Percentiles rank a stretch among this genome's conserved stretches.
These are phyloP conservation scores for Tetrahymena elliotti DNA, from an alignment of 73 alveolate species.

Conservation along the genomic window DNA sequence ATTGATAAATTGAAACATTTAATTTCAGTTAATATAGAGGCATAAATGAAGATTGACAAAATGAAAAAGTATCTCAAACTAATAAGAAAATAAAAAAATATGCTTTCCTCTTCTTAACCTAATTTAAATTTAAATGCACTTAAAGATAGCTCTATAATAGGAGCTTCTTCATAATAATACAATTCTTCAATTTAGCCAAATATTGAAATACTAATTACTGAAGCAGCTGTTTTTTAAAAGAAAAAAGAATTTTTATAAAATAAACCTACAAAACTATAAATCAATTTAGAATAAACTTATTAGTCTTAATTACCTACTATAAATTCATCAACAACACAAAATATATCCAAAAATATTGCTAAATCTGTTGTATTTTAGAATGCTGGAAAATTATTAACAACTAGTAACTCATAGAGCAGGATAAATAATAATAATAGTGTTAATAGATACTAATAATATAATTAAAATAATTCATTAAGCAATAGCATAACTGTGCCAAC, in stretches of 20 bases:
- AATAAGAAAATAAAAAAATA: neutral
- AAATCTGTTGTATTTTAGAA: neutral
- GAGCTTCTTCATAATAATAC: neutral
- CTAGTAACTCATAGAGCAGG: neutral
- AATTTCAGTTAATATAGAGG: neutral
- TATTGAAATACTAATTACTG: neutral
- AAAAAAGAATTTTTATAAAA: neutral
- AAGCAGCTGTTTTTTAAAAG: neutral
- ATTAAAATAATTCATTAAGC: neutral
- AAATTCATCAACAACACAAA: neutral
- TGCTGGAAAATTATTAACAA: neutral
- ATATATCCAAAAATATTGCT: neutral
- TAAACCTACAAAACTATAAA: neutral
- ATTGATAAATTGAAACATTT: neutral
- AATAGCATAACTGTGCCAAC: neutral
- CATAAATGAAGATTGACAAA: neutral
- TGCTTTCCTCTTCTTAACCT: neutral
- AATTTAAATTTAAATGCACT: neutral
- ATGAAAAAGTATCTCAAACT: neutral
- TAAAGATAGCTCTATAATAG: neutral
- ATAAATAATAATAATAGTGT: neutral
- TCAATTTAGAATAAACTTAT: neutral
- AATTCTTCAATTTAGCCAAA: neutral
- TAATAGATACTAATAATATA: neutral
- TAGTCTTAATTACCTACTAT: neutral